phyloP scores from a whole-genome alignment of 257 asterid species.

The Salvia miltiorrhiza region DNA sequence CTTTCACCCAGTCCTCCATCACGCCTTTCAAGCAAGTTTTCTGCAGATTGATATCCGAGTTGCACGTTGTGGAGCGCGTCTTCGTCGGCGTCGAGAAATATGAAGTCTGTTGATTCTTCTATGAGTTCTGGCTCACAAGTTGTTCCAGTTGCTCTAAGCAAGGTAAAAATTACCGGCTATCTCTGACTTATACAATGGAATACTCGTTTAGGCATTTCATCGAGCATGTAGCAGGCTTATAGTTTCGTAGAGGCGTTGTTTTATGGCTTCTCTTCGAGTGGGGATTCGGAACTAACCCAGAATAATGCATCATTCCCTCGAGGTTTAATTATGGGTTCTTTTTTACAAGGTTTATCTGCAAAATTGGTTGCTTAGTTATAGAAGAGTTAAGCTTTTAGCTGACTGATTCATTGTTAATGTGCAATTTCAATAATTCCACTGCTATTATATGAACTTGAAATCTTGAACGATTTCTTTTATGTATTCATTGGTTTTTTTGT shows the following conservation, averaged over 20 bases:
- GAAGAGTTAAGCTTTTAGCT: background rate
- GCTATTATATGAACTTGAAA: background rate
- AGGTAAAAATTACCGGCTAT: constrained; percentile 39
- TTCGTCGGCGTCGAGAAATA: too few species aligned
- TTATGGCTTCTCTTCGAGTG: too few species aligned
- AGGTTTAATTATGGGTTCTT: background rate
- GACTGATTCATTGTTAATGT: background rate
- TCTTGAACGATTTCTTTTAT: too few species aligned
- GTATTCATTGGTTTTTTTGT: background rate
- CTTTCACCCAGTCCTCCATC: too few species aligned
- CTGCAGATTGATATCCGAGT: too few species aligned
- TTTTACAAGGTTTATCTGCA: background rate
- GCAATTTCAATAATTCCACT: background rate
- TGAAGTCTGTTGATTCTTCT: constrained; percentile 66
- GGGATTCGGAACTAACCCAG: too few species aligned
- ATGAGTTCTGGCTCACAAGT: constrained; percentile 63
- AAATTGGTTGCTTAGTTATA: background rate
- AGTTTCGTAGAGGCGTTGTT: background rate
- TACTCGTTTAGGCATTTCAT: constrained; percentile 24
- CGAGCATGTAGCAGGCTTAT: constrained; percentile 20
- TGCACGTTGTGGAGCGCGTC: too few species aligned
- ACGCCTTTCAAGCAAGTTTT: too few species aligned
- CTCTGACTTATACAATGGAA: background rate
- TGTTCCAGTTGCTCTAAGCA: constrained; percentile 77
- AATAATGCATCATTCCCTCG: too few species aligned